Evolutionary conservation across 164 flowering plant species (phyloP).

Genomic region (Vitis cinerea): DNA sequence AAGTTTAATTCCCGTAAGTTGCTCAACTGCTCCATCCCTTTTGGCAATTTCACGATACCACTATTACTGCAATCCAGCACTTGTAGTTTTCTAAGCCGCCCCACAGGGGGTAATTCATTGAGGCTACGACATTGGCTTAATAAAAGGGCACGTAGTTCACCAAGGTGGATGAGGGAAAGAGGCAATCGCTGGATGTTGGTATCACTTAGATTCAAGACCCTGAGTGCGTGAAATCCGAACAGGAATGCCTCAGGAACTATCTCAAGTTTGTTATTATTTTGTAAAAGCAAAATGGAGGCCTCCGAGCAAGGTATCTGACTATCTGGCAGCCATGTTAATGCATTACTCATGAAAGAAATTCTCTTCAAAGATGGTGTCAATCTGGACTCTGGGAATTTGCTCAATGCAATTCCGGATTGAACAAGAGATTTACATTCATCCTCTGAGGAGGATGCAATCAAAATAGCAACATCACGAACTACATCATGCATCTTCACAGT

Average conservation of each 20-base stretch:
- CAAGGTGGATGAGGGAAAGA: background rate
- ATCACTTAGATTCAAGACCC: slow-evolving; percentile 19
- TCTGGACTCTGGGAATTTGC: slow-evolving; percentile 1
- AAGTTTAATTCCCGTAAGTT: slow-evolving; percentile 12
- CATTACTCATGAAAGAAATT: slow-evolving; percentile 14
- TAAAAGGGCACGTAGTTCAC: too few relatives aligned
- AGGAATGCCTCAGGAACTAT: slow-evolving; percentile 17
- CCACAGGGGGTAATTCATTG: too few relatives aligned
- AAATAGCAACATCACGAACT: too few relatives aligned
- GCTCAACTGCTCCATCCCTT: slow-evolving; percentile 6
- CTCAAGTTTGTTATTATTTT: slow-evolving; percentile 14
- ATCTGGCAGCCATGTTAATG: slow-evolving; percentile 5
- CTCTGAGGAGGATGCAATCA: background rate
- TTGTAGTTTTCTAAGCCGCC: slow-evolving; percentile 11
- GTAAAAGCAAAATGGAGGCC: slow-evolving; percentile 15
- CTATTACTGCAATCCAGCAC: slow-evolving; percentile 23
- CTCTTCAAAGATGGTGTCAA: background rate
- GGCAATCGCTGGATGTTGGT: slow-evolving; percentile 20
- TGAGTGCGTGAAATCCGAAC: slow-evolving; percentile 5
- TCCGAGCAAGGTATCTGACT: slow-evolving; percentile 1
- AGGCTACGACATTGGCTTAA: too few relatives aligned
- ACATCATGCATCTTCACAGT: too few relatives aligned
- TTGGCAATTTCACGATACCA: slow-evolving; percentile 19
- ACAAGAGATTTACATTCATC: slow-evolving; percentile 2
- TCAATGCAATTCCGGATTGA: slow-evolving; percentile 13